phyloP scores from a whole-genome alignment of 2,329 filamentous ascomycete genomes.

The Amylocarpus encephaloides region DNA sequence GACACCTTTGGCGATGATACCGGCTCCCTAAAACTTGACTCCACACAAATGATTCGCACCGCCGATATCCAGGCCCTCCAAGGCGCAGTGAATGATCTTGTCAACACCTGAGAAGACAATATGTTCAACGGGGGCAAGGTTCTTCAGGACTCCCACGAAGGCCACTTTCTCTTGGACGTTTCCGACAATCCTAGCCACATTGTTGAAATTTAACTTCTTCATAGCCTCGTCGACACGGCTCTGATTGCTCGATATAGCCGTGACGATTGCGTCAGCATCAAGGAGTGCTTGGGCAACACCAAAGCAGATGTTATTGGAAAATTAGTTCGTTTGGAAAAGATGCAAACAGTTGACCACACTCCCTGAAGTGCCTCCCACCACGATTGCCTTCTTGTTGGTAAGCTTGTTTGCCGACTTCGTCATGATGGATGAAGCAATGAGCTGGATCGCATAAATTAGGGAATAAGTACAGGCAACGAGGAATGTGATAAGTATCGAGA shows the following conservation, averaged over 20 bases:
- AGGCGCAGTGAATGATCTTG: slow-evolving; percentile 34
- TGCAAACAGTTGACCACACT: slow-evolving; percentile 12
- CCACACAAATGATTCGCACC: slow-evolving; percentile 34
- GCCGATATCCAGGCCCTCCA: slow-evolving; percentile 32
- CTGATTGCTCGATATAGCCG: slow-evolving; percentile 33
- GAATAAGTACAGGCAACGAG: too few relatives aligned
- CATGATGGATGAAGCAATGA: slow-evolving; percentile 8
- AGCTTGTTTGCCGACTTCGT: slow-evolving; percentile 31
- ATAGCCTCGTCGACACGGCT: slow-evolving; percentile 31
- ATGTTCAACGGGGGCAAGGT: slow-evolving; percentile 34
- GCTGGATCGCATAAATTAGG: too few relatives aligned
- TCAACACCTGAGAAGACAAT: slow-evolving; percentile 36
- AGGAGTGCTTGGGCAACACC: slow-evolving; percentile 34
- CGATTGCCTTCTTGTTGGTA: slow-evolving; percentile 32
- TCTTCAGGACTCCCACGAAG: slow-evolving; percentile 30
- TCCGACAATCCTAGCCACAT: slow-evolving; percentile 29
- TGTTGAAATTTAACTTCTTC: slow-evolving; percentile 22
- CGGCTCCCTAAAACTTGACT: slow-evolving; percentile 37
- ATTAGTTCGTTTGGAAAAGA: neutral
- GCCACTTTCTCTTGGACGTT: slow-evolving; percentile 33
- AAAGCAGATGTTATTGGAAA: slow-evolving; percentile 33
- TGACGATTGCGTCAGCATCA: slow-evolving; percentile 33
- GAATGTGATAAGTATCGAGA: too few relatives aligned
- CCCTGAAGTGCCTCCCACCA: slow-evolving; percentile 36
- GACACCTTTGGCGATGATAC: slow-evolving; percentile 33